Percentiles rank a stretch among this genome's conserved stretches.
phyloP scores from a whole-genome alignment of 208 protist genomes.

The Wallacemonas collosoma region DNA sequence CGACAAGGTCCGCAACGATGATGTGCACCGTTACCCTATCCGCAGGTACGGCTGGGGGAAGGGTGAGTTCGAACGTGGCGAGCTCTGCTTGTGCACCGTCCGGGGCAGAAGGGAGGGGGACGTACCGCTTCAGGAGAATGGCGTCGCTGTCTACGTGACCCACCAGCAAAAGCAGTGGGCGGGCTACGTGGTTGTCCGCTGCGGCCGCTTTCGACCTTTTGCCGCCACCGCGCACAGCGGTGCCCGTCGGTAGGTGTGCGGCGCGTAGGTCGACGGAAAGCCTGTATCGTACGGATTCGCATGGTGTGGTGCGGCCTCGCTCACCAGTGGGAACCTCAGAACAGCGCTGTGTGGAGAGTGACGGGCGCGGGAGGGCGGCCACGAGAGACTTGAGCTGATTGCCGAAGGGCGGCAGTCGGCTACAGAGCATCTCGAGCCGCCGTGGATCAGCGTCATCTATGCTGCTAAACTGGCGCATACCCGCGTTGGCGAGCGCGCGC shows the following conservation, averaged over 20 bases:
- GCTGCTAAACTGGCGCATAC: slow-evolving; percentile 46
- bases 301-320: neutral
- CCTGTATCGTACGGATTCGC: neutral
- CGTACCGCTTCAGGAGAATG: slow-evolving; percentile 37
- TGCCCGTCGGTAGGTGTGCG: too few relatives aligned
- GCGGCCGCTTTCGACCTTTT: neutral
- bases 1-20: slow-evolving; percentile 23
- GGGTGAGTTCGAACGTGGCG: neutral
- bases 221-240: too few relatives aligned
- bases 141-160: slow-evolving; percentile 30
- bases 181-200: neutral
- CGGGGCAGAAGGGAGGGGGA: slow-evolving; percentile 10
- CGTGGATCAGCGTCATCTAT: slow-evolving; percentile 42
- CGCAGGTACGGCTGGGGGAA: neutral
- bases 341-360: slow-evolving; percentile 7
- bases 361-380: slow-evolving; percentile 25
- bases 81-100: neutral
- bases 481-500: slow-evolving; percentile 43
- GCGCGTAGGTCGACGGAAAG: too few relatives aligned
- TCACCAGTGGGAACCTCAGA: neutral
- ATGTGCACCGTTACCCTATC: neutral
- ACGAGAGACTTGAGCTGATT: slow-evolving; percentile 45
- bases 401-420: slow-evolving; percentile 75
- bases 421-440: slow-evolving; percentile 68
- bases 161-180: slow-evolving; percentile 35